These are phyloP conservation scores for Chloridella minuta DNA, from an alignment of 352 stramenopile species.

Conservation along the genomic window DNA sequence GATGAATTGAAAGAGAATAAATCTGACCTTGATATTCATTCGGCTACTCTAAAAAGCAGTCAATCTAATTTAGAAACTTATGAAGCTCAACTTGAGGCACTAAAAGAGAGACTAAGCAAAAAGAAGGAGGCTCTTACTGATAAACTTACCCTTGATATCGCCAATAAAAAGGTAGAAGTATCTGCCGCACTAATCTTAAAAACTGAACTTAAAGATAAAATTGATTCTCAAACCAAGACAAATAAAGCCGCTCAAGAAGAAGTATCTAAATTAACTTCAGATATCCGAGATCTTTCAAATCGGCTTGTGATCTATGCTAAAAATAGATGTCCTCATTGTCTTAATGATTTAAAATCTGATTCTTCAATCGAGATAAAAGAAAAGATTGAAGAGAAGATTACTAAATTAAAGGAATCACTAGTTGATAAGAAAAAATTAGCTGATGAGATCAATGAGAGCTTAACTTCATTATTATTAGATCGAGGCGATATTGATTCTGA, in stretches of 20 bases:
- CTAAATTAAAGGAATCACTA: neutral
- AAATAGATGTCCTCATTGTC: neutral
- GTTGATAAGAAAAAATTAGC: neutral
- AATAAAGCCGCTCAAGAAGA: neutral
- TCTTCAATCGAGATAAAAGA: neutral
- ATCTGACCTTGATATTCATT: neutral
- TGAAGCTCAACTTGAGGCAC: neutral
- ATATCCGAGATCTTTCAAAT: neutral
- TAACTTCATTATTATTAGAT: neutral
- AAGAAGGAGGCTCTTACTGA: too few species aligned
- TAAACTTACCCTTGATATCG: too few species aligned
- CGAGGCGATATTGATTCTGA: neutral
- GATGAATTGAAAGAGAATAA: neutral
- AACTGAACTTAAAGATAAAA: neutral
- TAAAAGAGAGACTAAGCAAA: neutral
- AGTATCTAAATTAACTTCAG: neutral
- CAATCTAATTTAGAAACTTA: neutral
- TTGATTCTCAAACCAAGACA: neutral
- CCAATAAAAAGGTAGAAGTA: too few species aligned
- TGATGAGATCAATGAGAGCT: neutral
- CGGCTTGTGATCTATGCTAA: neutral
- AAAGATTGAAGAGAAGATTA: neutral
- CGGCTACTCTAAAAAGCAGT: neutral
- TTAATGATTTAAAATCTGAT: neutral
- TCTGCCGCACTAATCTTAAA: too few species aligned